Base-by-base conservation (phyloP, 2,329 filamentous ascomycete species). In the Talaromyces pinophilus region DNA sequence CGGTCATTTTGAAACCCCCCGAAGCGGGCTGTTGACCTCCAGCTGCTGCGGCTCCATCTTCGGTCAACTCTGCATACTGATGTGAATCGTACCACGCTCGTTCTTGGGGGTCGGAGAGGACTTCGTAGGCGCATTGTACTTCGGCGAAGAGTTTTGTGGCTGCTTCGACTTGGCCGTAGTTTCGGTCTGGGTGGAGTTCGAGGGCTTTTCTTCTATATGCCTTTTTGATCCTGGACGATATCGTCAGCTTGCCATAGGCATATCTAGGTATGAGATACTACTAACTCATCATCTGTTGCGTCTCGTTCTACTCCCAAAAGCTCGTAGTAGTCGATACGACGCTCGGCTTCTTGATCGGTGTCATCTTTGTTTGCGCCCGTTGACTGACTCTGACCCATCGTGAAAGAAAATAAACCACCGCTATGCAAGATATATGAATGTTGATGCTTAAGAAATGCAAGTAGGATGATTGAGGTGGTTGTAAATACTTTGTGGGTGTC, bases 1-100 rank as follows among this genome's bases (percentile, higher is more conserved):
- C 86, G 2, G 92, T 97, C 69, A 96, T 83, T 62, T 86, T 87
- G 69, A 92, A 85, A 74, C 92, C 89, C 70, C 89, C 81, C 54
- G 90, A 88, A 70, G 87, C 88, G 64, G 86, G 82, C 42, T 83
- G 84, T 57, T 61, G 35, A 72, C 8, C 73, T 72, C 10, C 74
- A 73, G 10, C 71, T 25, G 73, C 54, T 25, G 73, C 54, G 78
- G 33, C 15, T 35, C 46, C 86, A 66, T 86, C 84, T 46, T 89
- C 90, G 35, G 86, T 86, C 69, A 98, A 81, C 68, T 98, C 96
- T 61, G 91, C 88, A 71, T 93, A 89, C 68, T 92, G 90, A 76
- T 99, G 95, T 2, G 93, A 93, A 79, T 99, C 94, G 81, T 99
- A 99, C 95, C 95, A 99, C 38, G 93, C 90, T 71, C 95, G 88